A percentile compares a stretch with the other conserved stretches of the same genome.
phyloP scores from a whole-genome alignment of 768 basidiomycete species.

The Collybiopsis confluens region DNA sequence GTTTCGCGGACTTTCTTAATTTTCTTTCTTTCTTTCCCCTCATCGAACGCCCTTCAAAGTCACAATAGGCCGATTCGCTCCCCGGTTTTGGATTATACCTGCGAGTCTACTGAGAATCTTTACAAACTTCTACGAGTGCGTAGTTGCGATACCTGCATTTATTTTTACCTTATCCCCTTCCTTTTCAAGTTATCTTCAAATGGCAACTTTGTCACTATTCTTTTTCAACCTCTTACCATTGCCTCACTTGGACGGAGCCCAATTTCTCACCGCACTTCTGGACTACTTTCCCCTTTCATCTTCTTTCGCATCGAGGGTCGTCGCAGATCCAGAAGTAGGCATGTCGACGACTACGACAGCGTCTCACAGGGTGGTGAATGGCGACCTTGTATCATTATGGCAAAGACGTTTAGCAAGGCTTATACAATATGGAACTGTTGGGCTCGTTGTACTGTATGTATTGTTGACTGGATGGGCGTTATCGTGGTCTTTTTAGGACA shows the following conservation, averaged over 20 bases:
- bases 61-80: constrained; percentile 41
- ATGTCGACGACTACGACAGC: neutral
- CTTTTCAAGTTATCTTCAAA: constrained; percentile 49
- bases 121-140: constrained; percentile 52
- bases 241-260: constrained; percentile 64
- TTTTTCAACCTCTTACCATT: constrained; percentile 81
- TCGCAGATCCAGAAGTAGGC: neutral
- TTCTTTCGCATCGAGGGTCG: too few relatives aligned
- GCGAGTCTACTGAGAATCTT: constrained; percentile 34
- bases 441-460: neutral
- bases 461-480: neutral
- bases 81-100: constrained; percentile 39
- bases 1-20: constrained; percentile 12
- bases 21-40: too few relatives aligned
- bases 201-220: constrained; percentile 73
- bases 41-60: too few relatives aligned
- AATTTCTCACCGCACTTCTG: constrained; percentile 38
- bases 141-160: constrained; percentile 8
- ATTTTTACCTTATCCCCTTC: neutral
- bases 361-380: neutral
- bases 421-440: neutral
- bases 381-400: neutral
- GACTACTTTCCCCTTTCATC: constrained; percentile 6
- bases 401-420: neutral
- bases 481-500: neutral